phyloP scores from a whole-genome alignment of 768 basidiomycete species.

The Roridomyces roridus region DNA sequence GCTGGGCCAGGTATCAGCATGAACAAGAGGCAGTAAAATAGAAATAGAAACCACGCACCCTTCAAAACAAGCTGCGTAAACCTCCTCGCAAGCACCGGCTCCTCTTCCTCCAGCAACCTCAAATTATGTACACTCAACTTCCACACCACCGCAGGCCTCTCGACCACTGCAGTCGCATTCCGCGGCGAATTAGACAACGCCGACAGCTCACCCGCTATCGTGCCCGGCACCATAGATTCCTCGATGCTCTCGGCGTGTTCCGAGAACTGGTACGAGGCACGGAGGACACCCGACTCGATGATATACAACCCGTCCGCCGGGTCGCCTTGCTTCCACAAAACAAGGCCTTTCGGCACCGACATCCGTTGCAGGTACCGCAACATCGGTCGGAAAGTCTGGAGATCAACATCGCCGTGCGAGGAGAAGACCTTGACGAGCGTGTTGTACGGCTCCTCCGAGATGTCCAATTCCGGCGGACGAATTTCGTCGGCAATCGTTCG shows the following conservation, averaged over 20 bases:
- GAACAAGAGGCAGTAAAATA: neutral
- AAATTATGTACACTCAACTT: constrained; percentile 68
- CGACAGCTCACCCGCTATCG: constrained; percentile 90
- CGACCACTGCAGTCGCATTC: constrained; percentile 87
- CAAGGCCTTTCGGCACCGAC: constrained; percentile 57
- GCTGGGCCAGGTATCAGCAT: constrained; percentile 37
- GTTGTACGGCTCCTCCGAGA: constrained; percentile 66
- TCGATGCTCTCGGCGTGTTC: constrained; percentile 70
- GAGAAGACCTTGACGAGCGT: constrained; percentile 84
- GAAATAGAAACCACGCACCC: constrained; percentile 48
- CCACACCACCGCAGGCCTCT: constrained; percentile 83
- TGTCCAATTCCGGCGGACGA: constrained; percentile 37
- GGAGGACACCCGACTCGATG: constrained; percentile 84
- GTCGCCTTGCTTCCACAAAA: constrained; percentile 83
- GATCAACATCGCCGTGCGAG: constrained; percentile 66
- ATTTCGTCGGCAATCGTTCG: constrained; percentile 64
- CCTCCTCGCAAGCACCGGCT: constrained; percentile 66
- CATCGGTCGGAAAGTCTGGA: constrained; percentile 65
- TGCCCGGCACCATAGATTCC: constrained; percentile 94
- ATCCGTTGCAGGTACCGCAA: constrained; percentile 74
- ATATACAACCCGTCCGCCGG: constrained; percentile 84
- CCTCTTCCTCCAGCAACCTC: constrained; percentile 66
- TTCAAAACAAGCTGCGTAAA: constrained; percentile 78
- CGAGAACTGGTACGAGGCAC: constrained; percentile 83
- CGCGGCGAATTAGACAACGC: constrained; percentile 79